phyloP scores from a whole-genome alignment of 2,329 filamentous ascomycete genomes.

The Claviceps monticola region DNA sequence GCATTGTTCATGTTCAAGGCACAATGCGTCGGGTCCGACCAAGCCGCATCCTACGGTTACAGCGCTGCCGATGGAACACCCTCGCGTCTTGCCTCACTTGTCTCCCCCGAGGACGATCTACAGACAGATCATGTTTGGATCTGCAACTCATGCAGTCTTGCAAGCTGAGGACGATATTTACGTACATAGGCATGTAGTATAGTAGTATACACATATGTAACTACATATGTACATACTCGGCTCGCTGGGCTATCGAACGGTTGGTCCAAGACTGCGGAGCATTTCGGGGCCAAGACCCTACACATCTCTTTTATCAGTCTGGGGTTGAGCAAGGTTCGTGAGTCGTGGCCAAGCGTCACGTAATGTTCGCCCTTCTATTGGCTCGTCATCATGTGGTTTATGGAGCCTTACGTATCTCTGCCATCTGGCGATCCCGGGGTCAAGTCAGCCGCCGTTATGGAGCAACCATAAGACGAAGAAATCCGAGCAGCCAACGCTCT shows the following conservation, averaged over 20 bases:
- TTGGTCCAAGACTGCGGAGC: background rate
- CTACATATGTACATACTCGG: background rate
- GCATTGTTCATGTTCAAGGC: background rate
- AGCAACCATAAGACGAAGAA: conserved; percentile 1
- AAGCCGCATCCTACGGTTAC: background rate
- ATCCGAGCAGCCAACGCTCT: background rate
- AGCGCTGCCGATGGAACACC: background rate
- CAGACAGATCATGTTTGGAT: background rate
- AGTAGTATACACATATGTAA: background rate
- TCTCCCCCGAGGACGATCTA: background rate
- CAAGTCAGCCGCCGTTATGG: conserved; percentile 3
- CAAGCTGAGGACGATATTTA: no score
- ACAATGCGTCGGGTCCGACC: background rate
- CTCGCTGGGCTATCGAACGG: background rate
- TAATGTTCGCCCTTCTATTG: conserved; percentile 7
- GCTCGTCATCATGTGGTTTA: conserved; percentile 4
- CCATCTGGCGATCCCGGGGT: background rate
- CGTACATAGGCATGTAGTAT: background rate
- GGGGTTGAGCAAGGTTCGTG: background rate
- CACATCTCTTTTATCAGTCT: background rate
- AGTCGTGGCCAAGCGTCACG: background rate
- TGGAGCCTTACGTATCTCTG: conserved; percentile 1
- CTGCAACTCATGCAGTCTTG: background rate
- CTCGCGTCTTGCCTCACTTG: background rate
- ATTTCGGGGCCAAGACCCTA: background rate